Evolutionary conservation across 352 stramenopile species (phyloP).

Genomic region (Phytophthora sansomeana): DNA sequence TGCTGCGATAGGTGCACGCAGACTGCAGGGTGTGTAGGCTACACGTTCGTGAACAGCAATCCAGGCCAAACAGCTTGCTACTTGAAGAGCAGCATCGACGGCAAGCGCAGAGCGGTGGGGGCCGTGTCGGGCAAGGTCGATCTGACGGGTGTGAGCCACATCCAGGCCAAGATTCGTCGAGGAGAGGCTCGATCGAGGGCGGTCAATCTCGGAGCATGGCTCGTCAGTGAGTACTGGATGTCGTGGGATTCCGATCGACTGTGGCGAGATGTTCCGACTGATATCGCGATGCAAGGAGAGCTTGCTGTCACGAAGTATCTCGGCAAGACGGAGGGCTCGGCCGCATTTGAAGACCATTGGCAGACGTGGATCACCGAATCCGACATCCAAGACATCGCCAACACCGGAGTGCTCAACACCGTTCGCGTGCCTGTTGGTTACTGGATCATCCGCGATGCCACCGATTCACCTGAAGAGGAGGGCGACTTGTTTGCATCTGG

Average conservation of each 20-base stretch:
- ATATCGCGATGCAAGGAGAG: conserved; percentile 7
- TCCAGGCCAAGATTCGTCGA: conserved; percentile 23
- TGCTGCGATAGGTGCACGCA: no score
- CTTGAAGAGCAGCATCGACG: no score
- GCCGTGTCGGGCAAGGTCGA: no score
- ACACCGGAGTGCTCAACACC: conserved; percentile 46
- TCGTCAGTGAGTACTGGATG: conserved; percentile 32
- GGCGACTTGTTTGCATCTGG: conserved; percentile 29
- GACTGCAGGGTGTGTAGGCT: no score
- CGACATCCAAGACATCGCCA: conserved; percentile 27
- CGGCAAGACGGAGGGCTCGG: conserved; percentile 13
- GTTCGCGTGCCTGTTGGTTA: conserved; percentile 54
- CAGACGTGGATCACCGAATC: conserved; percentile 29
- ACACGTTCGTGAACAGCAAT: no score
- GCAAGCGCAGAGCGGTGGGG: no score
- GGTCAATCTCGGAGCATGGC: conserved; percentile 28
- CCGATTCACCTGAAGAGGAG: conserved; percentile 19
- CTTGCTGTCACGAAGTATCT: conserved; percentile 22
- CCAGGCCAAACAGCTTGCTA: no score
- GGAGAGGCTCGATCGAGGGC: conserved; percentile 14
- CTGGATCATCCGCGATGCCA: conserved; percentile 50
- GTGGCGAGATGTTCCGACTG: conserved; percentile 4
- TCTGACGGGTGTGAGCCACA: no score
- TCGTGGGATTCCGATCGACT: conserved; percentile 19
- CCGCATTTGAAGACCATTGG: conserved; percentile 18